These are phyloP conservation scores for Suillus clintonianus DNA, from an alignment of 768 basidiomycete genomes.

Conservation along the genomic window DNA sequence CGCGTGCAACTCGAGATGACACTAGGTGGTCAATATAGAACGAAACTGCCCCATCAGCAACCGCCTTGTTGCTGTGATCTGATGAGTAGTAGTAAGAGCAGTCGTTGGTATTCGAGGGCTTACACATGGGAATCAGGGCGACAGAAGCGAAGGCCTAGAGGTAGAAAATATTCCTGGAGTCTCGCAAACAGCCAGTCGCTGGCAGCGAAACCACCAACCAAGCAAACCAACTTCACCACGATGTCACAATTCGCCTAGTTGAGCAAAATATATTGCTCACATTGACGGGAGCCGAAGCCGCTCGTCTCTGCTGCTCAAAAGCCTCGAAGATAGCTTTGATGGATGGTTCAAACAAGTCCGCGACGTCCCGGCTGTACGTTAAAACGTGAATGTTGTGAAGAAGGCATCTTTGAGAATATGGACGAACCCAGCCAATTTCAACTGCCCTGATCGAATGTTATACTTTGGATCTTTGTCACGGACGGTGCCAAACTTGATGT, in stretches of 20 bases:
- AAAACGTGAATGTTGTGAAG: neutral
- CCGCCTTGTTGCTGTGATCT: conserved; percentile 42
- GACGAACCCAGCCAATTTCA: conserved; percentile 38
- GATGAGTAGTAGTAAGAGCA: neutral
- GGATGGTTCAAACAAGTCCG: conserved; percentile 44
- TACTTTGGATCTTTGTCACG: conserved; percentile 34
- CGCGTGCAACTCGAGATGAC: conserved; percentile 41
- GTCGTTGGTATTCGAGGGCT: conserved; percentile 13
- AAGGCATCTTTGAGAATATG: neutral
- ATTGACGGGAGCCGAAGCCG: conserved; percentile 21
- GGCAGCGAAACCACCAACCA: conserved; percentile 55
- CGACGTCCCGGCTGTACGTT: conserved; percentile 33
- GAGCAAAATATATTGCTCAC: conserved; percentile 19
- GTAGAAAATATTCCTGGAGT: conserved; percentile 38
- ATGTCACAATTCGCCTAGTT: neutral
- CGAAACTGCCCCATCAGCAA: conserved; percentile 49
- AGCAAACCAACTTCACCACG: conserved; percentile 36
- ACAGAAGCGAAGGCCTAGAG: conserved; percentile 40
- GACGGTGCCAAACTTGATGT: conserved; percentile 40
- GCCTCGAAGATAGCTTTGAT: conserved; percentile 36
- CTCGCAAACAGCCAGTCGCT: conserved; percentile 46
- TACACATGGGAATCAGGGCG: conserved; percentile 54
- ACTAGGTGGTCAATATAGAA: conserved; percentile 49
- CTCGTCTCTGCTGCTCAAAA: conserved; percentile 30
- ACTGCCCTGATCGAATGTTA: conserved; percentile 39